phyloP scores from a whole-genome alignment of 2,329 filamentous ascomycete genomes.

The Apiospora rasikravindrae region DNA sequence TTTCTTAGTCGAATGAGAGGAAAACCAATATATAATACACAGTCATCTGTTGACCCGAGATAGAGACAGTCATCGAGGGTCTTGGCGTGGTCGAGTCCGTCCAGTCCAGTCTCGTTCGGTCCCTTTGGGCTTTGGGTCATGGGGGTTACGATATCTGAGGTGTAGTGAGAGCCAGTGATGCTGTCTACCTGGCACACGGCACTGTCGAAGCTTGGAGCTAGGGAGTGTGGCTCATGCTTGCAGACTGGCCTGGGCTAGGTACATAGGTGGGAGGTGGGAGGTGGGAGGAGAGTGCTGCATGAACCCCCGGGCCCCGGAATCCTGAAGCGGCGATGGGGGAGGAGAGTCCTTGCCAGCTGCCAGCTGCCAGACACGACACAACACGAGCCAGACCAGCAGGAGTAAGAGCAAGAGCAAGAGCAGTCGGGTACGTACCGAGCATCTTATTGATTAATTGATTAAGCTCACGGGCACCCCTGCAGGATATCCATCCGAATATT shows the following conservation, averaged over 20 bases:
- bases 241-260: no score
- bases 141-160: neutral
- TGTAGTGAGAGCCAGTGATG: constrained; percentile 9
- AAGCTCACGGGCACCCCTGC: constrained; percentile 5
- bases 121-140: no score
- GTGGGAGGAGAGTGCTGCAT: neutral
- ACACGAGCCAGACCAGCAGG: neutral
- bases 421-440: constrained; percentile 5
- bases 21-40: neutral
- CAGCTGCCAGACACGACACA: no score
- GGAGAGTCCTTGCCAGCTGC: neutral
- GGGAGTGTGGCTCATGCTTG: neutral
- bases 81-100: neutral
- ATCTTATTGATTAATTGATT: neutral
- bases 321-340: neutral
- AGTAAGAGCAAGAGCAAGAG: no score
- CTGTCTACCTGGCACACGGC: neutral
- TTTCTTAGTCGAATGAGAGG: neutral
- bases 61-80: neutral
- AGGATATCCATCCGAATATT: neutral
- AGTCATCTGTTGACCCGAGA: neutral
- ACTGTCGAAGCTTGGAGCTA: neutral
- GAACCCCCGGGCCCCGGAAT: neutral
- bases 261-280: no score
- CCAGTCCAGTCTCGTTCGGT: neutral